phyloP scores from a whole-genome alignment of 768 basidiomycete species.

The Clathrus columnatus region DNA sequence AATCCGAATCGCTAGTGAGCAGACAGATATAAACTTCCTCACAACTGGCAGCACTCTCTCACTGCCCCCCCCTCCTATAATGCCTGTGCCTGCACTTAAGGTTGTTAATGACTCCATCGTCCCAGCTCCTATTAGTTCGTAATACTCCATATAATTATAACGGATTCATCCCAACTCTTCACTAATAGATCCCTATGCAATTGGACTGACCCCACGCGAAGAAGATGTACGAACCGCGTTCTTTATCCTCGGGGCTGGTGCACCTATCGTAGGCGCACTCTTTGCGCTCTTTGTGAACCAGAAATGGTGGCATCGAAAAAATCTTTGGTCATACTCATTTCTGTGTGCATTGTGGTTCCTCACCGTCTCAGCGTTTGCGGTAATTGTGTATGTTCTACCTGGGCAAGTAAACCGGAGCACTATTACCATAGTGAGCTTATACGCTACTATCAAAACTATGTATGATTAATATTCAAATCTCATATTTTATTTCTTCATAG shows the following conservation, averaged over 20 bases:
- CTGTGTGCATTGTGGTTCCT: slow-evolving; percentile 6
- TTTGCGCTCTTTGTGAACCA: not conserved
- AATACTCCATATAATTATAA: not conserved
- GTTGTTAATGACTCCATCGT: slow-evolving; percentile 4
- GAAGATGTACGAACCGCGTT: not conserved
- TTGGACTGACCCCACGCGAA: slow-evolving; percentile 1
- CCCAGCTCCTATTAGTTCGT: not conserved
- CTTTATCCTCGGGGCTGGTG: not conserved
- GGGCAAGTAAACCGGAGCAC: slow-evolving; percentile 1
- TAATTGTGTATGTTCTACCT: not conserved
- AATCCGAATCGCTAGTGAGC: no score
- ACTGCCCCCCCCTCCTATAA: not conserved
- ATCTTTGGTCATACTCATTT: slow-evolving; percentile 1
- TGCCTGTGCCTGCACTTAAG: not conserved
- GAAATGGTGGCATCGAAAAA: not conserved
- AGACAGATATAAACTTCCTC: no score
- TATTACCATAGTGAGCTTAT: slow-evolving; percentile 3
- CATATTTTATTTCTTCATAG: not conserved
- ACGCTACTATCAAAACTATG: not conserved
- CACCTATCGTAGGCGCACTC: slow-evolving; percentile 1
- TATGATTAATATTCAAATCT: not conserved
- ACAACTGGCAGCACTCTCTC: no score
- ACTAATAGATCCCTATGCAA: not conserved
- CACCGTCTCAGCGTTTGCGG: slow-evolving; percentile 1
- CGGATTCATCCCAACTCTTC: not conserved